Percentiles rank a stretch among this genome's conserved stretches.
phyloP scores from a whole-genome alignment of 2,329 filamentous ascomycete genomes.

The Stachybotrys echinatus region DNA sequence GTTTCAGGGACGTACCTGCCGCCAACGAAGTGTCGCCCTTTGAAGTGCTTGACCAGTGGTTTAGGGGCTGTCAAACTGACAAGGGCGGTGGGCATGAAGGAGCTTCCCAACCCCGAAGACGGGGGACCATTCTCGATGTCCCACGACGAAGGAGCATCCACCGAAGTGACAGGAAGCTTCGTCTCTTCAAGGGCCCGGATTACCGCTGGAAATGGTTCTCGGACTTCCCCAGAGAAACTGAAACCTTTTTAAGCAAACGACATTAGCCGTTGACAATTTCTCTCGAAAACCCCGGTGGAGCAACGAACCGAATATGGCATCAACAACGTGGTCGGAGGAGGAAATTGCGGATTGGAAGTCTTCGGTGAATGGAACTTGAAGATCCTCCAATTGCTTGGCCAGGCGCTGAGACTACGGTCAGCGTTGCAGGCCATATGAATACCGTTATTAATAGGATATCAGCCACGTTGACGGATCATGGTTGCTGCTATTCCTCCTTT shows the following conservation, averaged over 20 bases:
- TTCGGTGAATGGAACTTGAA: conserved; percentile 76
- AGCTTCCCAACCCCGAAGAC: conserved; percentile 66
- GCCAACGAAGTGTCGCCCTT: conserved; percentile 85
- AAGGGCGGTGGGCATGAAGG: conserved; percentile 73
- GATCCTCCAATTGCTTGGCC: conserved; percentile 75
- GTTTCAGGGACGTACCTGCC: conserved; percentile 54
- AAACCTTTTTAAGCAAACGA: conserved; percentile 54
- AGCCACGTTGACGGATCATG: too few relatives aligned
- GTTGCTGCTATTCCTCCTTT: too few relatives aligned
- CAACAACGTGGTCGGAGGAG: conserved; percentile 74
- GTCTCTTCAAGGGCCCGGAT: conserved; percentile 73
- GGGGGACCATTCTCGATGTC: conserved; percentile 85
- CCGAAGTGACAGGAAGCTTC: conserved; percentile 72
- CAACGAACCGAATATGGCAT: conserved; percentile 79
- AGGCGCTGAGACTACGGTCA: conserved; percentile 56
- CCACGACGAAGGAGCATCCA: conserved; percentile 94
- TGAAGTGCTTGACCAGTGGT: conserved; percentile 78
- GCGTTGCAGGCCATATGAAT: conserved; percentile 22
- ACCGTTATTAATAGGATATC: too few relatives aligned
- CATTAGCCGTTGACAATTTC: conserved; percentile 8
- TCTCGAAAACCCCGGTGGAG: conserved; percentile 2
- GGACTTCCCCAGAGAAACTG: conserved; percentile 84
- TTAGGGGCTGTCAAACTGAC: conserved; percentile 93
- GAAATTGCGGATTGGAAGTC: conserved; percentile 67
- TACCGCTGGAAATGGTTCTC: conserved; percentile 83